Conservation (phyloP, 2,329 filamentous ascomycete species). For the Thielaviopsis euricoi region DNA sequence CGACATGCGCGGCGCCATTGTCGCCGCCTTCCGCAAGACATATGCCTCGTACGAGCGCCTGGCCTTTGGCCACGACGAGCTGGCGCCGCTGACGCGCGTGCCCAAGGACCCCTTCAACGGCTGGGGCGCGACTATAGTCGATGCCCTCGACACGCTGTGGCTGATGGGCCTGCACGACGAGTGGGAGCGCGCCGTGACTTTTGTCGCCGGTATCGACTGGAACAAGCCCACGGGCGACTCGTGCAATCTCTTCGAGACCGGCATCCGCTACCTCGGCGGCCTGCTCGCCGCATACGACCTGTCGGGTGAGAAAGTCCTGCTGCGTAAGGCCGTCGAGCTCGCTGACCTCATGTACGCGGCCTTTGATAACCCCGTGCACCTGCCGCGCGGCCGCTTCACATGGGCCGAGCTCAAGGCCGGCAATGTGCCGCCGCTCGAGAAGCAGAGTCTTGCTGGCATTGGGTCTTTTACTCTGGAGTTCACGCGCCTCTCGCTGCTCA, state of each 20-base stretch:
- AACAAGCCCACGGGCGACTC: conserved; percentile 27
- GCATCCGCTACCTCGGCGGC: conserved; percentile 54
- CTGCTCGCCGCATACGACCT: conserved; percentile 55
- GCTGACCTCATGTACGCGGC: conserved; percentile 47
- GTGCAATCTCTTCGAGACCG: conserved; percentile 56
- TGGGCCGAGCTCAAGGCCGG: conserved; percentile 25
- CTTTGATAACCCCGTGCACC: conserved; percentile 52
- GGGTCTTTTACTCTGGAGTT: conserved; percentile 46
- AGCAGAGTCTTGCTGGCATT: conserved; percentile 21
- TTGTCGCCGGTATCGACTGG: conserved; percentile 44
- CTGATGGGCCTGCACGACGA: conserved; percentile 52
- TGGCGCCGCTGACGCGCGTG: conserved; percentile 37
- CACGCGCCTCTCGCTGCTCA: conserved; percentile 47
- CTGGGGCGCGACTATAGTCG: conserved; percentile 53
- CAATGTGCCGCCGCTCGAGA: conserved; percentile 19
- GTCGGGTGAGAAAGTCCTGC: conserved; percentile 36
- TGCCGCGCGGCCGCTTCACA: conserved; percentile 37
- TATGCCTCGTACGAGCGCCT: conserved; percentile 44
- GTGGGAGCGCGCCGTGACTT: conserved; percentile 45
- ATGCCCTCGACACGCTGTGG: conserved; percentile 54
- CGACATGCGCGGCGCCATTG: conserved; percentile 26
- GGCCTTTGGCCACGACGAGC: conserved; percentile 49
- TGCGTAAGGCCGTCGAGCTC: conserved; percentile 46
- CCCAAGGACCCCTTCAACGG: conserved; percentile 44
- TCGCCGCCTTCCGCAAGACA: conserved; percentile 33